Evolutionary conservation across 2,329 filamentous ascomycete genomes (phyloP).

Genomic region (Cryoendolithus antarcticus): DNA sequence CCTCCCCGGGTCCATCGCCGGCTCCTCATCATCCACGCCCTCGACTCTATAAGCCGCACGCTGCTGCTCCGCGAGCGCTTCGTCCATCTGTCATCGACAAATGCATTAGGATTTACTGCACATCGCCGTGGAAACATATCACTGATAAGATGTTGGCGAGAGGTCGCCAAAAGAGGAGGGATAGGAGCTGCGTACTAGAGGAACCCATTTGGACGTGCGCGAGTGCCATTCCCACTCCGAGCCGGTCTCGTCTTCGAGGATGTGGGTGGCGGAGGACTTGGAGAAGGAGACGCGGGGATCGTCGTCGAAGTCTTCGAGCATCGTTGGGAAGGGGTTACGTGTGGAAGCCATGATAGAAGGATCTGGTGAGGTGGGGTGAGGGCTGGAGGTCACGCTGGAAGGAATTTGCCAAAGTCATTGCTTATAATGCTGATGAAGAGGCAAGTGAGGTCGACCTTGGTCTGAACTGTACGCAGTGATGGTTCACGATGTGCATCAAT

Average conservation of each 20-base stretch:
- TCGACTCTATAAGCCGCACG: slow-evolving; percentile 47
- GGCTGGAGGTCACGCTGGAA: too few species aligned
- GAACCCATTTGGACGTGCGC: slow-evolving; percentile 61
- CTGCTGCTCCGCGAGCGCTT: slow-evolving; percentile 48
- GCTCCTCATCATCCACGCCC: slow-evolving; percentile 45
- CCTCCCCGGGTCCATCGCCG: slow-evolving; percentile 20
- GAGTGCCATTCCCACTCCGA: slow-evolving; percentile 74
- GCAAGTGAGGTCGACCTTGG: too few species aligned
- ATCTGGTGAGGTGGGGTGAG: too few species aligned
- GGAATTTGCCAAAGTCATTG: too few species aligned
- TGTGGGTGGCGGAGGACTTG: slow-evolving; percentile 58
- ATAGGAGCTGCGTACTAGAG: slow-evolving; percentile 36
- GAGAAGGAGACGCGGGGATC: slow-evolving; percentile 82
- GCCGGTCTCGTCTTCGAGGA: slow-evolving; percentile 74
- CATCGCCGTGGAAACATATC: not conserved
- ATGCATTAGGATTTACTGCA: slow-evolving; percentile 2
- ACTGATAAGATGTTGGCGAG: slow-evolving; percentile 5
- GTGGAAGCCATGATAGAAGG: slow-evolving; percentile 8
- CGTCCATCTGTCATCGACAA: slow-evolving; percentile 39
- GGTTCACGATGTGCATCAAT: too few species aligned
- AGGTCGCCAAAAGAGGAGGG: slow-evolving; percentile 14
- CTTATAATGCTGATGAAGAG: too few species aligned
- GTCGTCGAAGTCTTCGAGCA: slow-evolving; percentile 56
- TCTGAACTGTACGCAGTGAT: too few species aligned
- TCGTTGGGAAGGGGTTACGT: slow-evolving; percentile 33